A percentile compares a stretch with the other conserved stretches of the same genome.
These are phyloP conservation scores for Rhodocollybia butyracea DNA, from an alignment of 768 basidiomycete species.

Conservation along the genomic window DNA sequence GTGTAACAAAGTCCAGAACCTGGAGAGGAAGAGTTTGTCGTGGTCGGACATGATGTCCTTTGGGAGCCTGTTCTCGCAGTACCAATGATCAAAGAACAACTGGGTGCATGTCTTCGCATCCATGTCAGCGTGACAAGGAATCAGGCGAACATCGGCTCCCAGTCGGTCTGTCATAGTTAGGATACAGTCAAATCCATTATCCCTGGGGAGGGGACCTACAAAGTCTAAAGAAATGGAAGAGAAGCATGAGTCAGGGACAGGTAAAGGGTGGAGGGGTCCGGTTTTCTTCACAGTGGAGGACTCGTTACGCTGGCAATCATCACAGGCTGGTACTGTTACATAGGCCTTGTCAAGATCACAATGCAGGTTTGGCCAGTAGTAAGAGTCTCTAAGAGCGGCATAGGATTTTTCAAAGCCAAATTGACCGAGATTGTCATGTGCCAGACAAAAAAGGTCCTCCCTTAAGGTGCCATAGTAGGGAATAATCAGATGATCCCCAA, in stretches of 20 bases:
- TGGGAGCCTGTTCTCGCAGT: slow-evolving; percentile 22
- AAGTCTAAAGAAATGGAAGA: slow-evolving; percentile 19
- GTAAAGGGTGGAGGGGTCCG: slow-evolving; percentile 22
- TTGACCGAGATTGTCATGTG: slow-evolving; percentile 22
- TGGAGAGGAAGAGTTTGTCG: slow-evolving; percentile 23
- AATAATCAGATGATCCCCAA: slow-evolving; percentile 13
- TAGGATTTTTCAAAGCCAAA: slow-evolving; percentile 18
- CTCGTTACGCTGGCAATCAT: slow-evolving; percentile 35
- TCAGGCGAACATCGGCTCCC: slow-evolving; percentile 12
- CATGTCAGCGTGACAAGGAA: slow-evolving; percentile 9
- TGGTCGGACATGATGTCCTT: slow-evolving; percentile 22
- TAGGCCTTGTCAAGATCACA: slow-evolving; percentile 23
- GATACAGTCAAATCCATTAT: slow-evolving; percentile 22
- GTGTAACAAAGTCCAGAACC: slow-evolving; percentile 23
- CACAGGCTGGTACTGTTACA: slow-evolving; percentile 27
- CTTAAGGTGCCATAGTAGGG: slow-evolving; percentile 8
- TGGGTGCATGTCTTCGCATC: slow-evolving; percentile 12
- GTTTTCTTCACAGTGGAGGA: slow-evolving; percentile 13
- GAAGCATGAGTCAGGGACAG: slow-evolving; percentile 11
- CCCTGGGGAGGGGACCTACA: slow-evolving; percentile 25
- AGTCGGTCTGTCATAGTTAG: slow-evolving; percentile 22
- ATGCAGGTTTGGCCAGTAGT: slow-evolving; percentile 22
- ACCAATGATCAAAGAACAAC: no score
- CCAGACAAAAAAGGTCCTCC: slow-evolving; percentile 21
- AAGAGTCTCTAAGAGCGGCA: slow-evolving; percentile 16